Evolutionary conservation across 805 yeast genomes (phyloP).

Genomic region (Cyberlindnera americana): DNA sequence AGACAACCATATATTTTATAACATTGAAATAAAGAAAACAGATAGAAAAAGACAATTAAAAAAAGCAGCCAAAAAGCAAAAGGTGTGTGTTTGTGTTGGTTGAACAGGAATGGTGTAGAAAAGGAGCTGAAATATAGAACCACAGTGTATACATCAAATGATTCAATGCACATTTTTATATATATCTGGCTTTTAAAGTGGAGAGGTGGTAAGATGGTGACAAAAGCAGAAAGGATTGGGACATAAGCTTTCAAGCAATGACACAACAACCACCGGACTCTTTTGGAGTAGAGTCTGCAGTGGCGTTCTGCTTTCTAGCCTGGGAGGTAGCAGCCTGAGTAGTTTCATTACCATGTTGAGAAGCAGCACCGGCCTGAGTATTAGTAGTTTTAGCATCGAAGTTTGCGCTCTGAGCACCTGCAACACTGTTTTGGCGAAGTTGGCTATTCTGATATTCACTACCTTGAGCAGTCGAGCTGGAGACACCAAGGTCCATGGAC

Average conservation of each 20-base stretch:
- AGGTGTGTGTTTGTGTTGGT: not conserved
- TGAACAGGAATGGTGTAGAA: not conserved
- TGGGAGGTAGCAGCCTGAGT: slow-evolving; percentile 6
- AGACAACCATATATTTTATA: no score
- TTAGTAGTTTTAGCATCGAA: not conserved
- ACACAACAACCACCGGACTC: slow-evolving; percentile 36
- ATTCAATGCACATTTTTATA: no score
- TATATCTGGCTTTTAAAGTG: no score
- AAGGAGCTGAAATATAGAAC: not conserved
- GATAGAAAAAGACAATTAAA: no score
- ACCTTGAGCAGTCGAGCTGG: slow-evolving; percentile 2
- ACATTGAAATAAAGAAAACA: no score
- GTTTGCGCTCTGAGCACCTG: slow-evolving; percentile 7
- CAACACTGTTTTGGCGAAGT: slow-evolving; percentile 9
- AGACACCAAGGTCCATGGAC: slow-evolving; percentile 7
- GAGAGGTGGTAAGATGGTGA: not conserved
- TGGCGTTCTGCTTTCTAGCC: slow-evolving; percentile 12
- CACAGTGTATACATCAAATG: not conserved
- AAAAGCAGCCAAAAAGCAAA: no score
- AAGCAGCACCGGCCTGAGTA: slow-evolving; percentile 5
- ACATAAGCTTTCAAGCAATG: slow-evolving; percentile 18
- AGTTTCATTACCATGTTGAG: not conserved
- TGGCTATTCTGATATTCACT: slow-evolving; percentile 3
- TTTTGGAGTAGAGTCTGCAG: slow-evolving; percentile 10
- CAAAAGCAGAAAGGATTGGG: not conserved